phyloP scores from a whole-genome alignment of 805 yeast species.

The Candida ulmi region DNA sequence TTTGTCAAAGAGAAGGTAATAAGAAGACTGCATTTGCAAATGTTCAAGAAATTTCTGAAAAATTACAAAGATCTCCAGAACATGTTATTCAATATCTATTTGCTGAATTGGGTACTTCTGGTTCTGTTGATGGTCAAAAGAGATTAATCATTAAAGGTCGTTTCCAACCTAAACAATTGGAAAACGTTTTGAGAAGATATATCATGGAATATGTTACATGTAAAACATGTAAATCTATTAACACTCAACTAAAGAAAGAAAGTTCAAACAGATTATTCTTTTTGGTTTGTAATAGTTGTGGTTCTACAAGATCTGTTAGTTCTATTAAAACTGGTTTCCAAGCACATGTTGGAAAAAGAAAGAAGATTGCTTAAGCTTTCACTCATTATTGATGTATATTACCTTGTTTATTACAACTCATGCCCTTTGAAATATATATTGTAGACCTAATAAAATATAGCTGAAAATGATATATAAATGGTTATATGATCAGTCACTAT shows the following conservation, averaged over 20 bases:
- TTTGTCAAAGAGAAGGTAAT: conserved; percentile 93
- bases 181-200: conserved; percentile 91
- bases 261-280: conserved; percentile 94
- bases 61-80: conserved; percentile 93
- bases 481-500: no score
- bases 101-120: conserved; percentile 99
- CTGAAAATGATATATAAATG: no score
- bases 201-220: conserved; percentile 97
- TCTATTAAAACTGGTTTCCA: conserved; percentile 99
- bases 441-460: no score
- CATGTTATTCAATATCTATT: conserved; percentile 94
- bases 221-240: conserved; percentile 97
- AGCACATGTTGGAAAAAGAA: conserved; percentile 92
- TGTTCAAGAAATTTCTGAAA: conserved; percentile 90
- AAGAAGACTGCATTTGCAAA: conserved; percentile 95
- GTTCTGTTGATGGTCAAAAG: conserved; percentile 97
- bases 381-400: background rate
- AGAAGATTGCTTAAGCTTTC: conserved; percentile 36
- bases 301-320: conserved; percentile 93
- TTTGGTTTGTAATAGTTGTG: conserved; percentile 97
- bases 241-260: conserved; percentile 93
- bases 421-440: background rate
- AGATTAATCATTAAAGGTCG: conserved; percentile 97
- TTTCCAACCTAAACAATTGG: conserved; percentile 96
- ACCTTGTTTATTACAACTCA: background rate